Evolutionary conservation across 2,329 filamentous ascomycete genomes (phyloP), one percentile per base, ranked within the genome.

Genomic region (Cladophialophora bantiana): DNA sequence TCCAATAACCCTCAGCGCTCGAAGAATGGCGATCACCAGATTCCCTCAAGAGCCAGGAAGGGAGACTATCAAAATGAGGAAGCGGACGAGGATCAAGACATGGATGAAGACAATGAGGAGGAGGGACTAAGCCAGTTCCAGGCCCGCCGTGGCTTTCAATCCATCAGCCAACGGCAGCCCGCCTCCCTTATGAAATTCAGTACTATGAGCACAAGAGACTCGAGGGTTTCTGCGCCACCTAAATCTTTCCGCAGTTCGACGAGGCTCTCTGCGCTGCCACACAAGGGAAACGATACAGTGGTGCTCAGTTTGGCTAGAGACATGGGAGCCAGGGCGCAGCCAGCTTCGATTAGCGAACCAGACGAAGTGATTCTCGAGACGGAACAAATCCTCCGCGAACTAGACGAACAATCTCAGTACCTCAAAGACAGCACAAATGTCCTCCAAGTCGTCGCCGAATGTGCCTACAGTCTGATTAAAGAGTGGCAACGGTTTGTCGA

Each of bases 231-330:
- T 6, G 36, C 48, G 12, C 42, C 48, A 32, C 66, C 59, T 9
- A 64, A 64, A 57, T 57, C 64, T 10, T 59, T 68, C 38, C 68
- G 67, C 15, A 61, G 7, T n/a, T 67, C 67, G 13, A 53, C 48
- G 42, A 65, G 62, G 42, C 58, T 71, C 15, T 72, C 71, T 13
- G 52, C 65, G 26, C 70, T 79, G 15, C 77, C 74, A 10, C 77
- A 74, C 42, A 80, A 78, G 70, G 73, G 81, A 69, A 84, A 84
- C 56, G 84, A 88, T 7, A 88, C 89, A 59, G 86, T 88, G 53
- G 90, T 93, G 74, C 85, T 88, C 3, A 82, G 85, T 6, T 87
- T 96, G 66, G 91, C 92, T 35, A 91, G 90, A 75, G 89, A 90
- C 68, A 78, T 94, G 9, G 89, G 82, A 76, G 81, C 77, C 76